Evolutionary conservation across 2,329 filamentous ascomycete genomes (phyloP).

Genomic region (Aspergillus tamarii): DNA sequence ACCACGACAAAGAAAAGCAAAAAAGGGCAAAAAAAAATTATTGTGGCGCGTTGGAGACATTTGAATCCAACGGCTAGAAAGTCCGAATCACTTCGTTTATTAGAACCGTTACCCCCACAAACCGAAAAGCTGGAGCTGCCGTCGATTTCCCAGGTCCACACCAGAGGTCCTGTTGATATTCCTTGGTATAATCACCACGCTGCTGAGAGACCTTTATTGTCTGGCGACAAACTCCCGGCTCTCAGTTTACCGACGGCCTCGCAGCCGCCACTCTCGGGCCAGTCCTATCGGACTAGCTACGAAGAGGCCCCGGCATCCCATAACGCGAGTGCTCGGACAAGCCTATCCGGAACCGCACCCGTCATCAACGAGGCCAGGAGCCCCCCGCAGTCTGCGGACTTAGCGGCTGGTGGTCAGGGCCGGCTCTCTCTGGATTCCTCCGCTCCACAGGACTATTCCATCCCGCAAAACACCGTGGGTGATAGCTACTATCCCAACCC

Average conservation of each 20-base stretch:
- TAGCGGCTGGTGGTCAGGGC: constrained; percentile 52
- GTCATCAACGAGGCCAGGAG: constrained; percentile 62
- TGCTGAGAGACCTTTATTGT: constrained; percentile 65
- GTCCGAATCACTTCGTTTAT: constrained; percentile 19
- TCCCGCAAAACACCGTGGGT: constrained; percentile 37
- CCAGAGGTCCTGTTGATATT: constrained; percentile 74
- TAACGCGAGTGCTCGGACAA: constrained; percentile 59
- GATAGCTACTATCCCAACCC: constrained; percentile 48
- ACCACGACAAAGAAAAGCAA: neutral
- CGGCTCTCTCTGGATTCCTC: constrained; percentile 40
- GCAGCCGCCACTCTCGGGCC: constrained; percentile 67
- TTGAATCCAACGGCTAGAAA: constrained; percentile 27
- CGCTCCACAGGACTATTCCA: constrained; percentile 37
- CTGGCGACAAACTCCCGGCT: constrained; percentile 74
- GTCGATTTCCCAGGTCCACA: constrained; percentile 80
- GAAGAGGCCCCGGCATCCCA: constrained; percentile 61
- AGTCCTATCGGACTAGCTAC: constrained; percentile 76
- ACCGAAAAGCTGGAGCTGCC: constrained; percentile 95
- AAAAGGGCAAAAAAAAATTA: neutral
- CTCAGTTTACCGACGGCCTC: constrained; percentile 70
- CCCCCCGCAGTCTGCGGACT: constrained; percentile 65
- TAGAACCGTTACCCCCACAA: constrained; percentile 45
- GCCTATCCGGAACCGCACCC: constrained; percentile 58
- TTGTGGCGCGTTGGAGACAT: constrained; percentile 26
- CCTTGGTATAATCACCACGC: constrained; percentile 71